Conservation (phyloP, 768 basidiomycete genomes). For the Suillus placidus region DNA sequence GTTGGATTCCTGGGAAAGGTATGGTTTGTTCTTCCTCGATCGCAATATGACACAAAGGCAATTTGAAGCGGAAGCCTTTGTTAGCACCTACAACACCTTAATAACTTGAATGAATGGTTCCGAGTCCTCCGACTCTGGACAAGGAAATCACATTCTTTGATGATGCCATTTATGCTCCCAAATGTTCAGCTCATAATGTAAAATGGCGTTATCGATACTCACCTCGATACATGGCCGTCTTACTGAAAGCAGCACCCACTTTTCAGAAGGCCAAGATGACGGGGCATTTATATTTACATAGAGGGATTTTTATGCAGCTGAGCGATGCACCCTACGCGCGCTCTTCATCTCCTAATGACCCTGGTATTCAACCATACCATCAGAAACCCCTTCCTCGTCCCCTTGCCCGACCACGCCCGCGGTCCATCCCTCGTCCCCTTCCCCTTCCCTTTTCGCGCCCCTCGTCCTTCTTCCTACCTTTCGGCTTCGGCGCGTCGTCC, state of each 20-base stretch:
- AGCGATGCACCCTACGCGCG: neutral
- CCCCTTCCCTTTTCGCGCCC: slow-evolving; percentile 63
- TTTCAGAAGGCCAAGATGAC: neutral
- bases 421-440: slow-evolving; percentile 53
- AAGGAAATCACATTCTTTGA: neutral
- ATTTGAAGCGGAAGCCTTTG: neutral
- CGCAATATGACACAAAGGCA: neutral
- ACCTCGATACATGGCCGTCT: neutral
- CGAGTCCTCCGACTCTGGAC: neutral
- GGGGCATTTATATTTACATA: neutral
- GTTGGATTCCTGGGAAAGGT: neutral
- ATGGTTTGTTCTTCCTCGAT: neutral
- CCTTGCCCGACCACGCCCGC: slow-evolving; percentile 58
- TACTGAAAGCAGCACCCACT: neutral
- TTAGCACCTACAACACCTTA: neutral
- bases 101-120: neutral
- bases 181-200: neutral
- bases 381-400: slow-evolving; percentile 49
- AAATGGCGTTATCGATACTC: neutral
- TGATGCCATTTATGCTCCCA: neutral
- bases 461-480: slow-evolving; percentile 88
- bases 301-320: neutral
- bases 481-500: slow-evolving; percentile 97
- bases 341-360: neutral
- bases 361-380: neutral